phyloP scores from a whole-genome alignment of 257 asterid genomes.

The Lycium barbarum region DNA sequence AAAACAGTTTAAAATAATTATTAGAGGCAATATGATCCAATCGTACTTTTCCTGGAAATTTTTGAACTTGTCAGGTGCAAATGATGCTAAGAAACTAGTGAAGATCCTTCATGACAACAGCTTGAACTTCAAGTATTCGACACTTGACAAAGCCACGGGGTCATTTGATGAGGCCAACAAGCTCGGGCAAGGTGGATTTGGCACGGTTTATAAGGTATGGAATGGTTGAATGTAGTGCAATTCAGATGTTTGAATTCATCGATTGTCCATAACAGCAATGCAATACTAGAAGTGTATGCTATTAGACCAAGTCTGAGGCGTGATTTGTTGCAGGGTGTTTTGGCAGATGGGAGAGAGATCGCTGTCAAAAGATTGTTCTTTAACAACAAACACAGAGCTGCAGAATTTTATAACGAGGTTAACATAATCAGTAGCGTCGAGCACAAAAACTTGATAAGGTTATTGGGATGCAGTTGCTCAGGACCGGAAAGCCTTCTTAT shows the following conservation, averaged over 20 bases:
- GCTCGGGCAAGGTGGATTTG: conserved; percentile 50
- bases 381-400: conserved; percentile 26
- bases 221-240: neutral
- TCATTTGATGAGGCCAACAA: conserved; percentile 44
- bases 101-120: conserved; percentile 37
- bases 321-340: conserved; percentile 30
- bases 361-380: conserved; percentile 43
- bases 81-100: conserved; percentile 36
- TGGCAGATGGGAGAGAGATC: conserved; percentile 41
- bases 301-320: too few species aligned
- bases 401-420: conserved; percentile 40
- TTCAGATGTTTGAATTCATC: neutral
- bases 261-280: neutral
- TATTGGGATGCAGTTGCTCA: conserved; percentile 42
- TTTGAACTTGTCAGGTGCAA: conserved; percentile 26
- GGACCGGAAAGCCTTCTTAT: conserved; percentile 44
- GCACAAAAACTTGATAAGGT: conserved; percentile 39
- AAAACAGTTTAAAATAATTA: neutral
- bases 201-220: conserved; percentile 47
- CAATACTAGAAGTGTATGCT: neutral
- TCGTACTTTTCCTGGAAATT: neutral
- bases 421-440: conserved; percentile 39
- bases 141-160: conserved; percentile 46
- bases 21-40: too few species aligned
- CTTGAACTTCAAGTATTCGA: conserved; percentile 43